Percentiles rank a stretch among this genome's conserved stretches.
Conservation (phyloP, 202 grass and related monocot species). For the Schoenoplectus triqueter region DNA sequence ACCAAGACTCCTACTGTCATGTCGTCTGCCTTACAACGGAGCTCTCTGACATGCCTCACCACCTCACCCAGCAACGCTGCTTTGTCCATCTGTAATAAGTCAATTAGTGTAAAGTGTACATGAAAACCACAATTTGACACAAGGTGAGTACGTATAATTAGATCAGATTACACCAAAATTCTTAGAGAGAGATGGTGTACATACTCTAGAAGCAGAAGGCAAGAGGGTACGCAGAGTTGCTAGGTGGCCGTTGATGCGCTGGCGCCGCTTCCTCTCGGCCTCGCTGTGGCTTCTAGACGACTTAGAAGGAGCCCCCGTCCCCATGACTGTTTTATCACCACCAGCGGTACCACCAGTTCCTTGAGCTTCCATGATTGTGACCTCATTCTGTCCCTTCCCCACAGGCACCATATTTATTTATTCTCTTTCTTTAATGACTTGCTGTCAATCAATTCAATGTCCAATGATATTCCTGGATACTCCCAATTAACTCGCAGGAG, state of each 20-base stretch:
- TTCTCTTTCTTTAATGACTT: not conserved
- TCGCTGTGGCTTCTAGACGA: conserved; percentile 79
- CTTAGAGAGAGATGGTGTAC: not conserved
- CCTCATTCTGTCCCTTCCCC: conserved; percentile 17
- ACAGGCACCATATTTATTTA: conserved; percentile 27
- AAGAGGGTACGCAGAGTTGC: conserved; percentile 89
- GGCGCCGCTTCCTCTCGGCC: conserved; percentile 82
- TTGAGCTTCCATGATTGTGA: conserved; percentile 20
- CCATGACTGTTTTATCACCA: conserved; percentile 41
- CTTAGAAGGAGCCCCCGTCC: conserved; percentile 17
- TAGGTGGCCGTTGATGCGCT: conserved; percentile 97
- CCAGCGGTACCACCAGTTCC: conserved; percentile 23
- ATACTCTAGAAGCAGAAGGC: conserved; percentile 83
- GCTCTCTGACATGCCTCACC: conserved; percentile 81
- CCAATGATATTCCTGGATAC: conserved; percentile 8
- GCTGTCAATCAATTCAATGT: not conserved
- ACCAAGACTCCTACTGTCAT: conserved; percentile 57
- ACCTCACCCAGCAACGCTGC: conserved; percentile 93
- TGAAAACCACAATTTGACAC: not conserved
- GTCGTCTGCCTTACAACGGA: conserved; percentile 53
- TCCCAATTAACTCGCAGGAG: not conserved
- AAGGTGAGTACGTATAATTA: not conserved
- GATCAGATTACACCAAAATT: conserved; percentile 1
- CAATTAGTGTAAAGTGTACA: not conserved
- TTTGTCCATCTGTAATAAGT: conserved; percentile 80